Evolutionary conservation across 495 filamentous ascomycete species (phyloP).

Genomic region (Penicillium ochrochloron): DNA sequence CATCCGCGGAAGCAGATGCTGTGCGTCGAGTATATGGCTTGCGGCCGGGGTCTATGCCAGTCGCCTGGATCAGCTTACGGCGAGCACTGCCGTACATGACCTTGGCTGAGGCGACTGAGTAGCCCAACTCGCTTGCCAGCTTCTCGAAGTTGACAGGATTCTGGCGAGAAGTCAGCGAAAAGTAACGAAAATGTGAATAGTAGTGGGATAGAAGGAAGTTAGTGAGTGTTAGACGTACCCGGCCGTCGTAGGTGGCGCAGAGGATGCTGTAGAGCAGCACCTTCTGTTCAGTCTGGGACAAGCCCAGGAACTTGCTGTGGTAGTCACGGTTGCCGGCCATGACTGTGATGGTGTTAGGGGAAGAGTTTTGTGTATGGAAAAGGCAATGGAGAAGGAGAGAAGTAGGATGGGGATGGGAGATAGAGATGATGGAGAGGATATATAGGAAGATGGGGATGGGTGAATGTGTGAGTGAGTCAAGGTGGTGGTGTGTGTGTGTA

Average conservation of each 20-base stretch:
- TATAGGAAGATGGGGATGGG: too few species aligned
- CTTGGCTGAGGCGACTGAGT: slow-evolving; percentile 30
- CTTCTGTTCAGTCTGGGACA: background rate
- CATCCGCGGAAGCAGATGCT: background rate
- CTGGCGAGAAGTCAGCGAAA: background rate
- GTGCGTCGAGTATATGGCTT: background rate
- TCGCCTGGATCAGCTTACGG: slow-evolving; percentile 25
- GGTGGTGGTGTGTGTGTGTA: too few species aligned
- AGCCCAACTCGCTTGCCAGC: slow-evolving; percentile 33
- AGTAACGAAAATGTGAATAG: background rate
- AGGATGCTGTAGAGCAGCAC: slow-evolving; percentile 2
- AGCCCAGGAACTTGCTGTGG: background rate
- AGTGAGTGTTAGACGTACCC: background rate
- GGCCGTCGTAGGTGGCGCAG: background rate
- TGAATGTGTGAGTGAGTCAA: too few species aligned
- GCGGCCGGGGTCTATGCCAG: background rate
- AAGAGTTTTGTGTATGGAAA: background rate
- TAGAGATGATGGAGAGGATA: too few species aligned
- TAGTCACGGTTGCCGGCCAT: background rate
- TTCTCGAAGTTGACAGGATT: slow-evolving; percentile 35
- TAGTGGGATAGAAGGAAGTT: background rate
- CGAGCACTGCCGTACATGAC: slow-evolving; percentile 23
- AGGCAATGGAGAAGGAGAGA: background rate
- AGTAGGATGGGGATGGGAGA: too few species aligned
- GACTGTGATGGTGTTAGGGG: background rate